Evolutionary conservation across 345 rosid species (phyloP).

Genomic region (Cardamine occulta): DNA sequence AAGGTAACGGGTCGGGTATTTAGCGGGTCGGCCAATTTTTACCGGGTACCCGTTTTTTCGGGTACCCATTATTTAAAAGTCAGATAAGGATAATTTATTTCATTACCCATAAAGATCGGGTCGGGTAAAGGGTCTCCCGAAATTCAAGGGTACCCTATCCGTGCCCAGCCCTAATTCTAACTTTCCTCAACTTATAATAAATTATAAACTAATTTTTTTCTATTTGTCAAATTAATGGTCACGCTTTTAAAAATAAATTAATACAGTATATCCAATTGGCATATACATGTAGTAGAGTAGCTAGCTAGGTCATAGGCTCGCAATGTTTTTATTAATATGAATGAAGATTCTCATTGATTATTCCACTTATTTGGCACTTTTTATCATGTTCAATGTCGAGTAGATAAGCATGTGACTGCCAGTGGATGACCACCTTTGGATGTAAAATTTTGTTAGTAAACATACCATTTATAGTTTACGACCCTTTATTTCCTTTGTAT

Average conservation of each 20-base stretch:
- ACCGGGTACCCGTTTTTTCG: too few relatives aligned
- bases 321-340: slow-evolving; percentile 15
- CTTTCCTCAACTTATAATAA: slow-evolving; percentile 24
- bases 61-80: too few relatives aligned
- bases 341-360: slow-evolving; percentile 38
- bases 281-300: background rate
- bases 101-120: too few relatives aligned
- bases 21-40: too few relatives aligned
- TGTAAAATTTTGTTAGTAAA: slow-evolving; percentile 8
- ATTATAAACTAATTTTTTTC: background rate
- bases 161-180: too few relatives aligned
- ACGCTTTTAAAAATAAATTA: slow-evolving; percentile 1
- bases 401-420: slow-evolving; percentile 38
- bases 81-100: too few relatives aligned
- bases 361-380: slow-evolving; percentile 39
- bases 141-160: too few relatives aligned
- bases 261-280: background rate
- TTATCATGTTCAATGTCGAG: slow-evolving; percentile 40
- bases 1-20: too few relatives aligned
- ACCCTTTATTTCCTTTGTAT: background rate
- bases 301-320: slow-evolving; percentile 36
- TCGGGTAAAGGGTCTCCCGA: too few relatives aligned
- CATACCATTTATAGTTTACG: slow-evolving; percentile 15
- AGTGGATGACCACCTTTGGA: slow-evolving; percentile 37
- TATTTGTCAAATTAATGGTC: slow-evolving; percentile 20